Evolutionary conservation across 352 stramenopile genomes (phyloP).

Genomic region (Pythium rhizo-oryzae): DNA sequence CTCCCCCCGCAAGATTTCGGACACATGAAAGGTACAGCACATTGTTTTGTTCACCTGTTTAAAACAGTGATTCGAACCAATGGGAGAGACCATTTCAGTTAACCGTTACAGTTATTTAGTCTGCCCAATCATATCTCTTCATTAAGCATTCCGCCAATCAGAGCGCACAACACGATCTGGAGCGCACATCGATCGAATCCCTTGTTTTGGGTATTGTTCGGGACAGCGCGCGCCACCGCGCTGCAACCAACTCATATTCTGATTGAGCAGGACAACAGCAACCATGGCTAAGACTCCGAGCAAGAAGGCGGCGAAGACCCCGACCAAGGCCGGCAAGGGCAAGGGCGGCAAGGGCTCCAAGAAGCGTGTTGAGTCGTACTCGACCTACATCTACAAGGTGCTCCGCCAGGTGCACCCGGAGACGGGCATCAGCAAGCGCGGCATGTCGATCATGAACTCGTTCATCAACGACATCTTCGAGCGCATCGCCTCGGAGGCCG

Average conservation of each 20-base stretch:
- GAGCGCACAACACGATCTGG: neutral
- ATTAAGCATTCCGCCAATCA: conserved; percentile 19
- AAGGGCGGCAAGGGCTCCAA: conserved; percentile 79
- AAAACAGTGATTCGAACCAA: conserved; percentile 16
- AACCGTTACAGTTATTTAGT: neutral
- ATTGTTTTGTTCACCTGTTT: conserved; percentile 7
- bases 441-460: conserved; percentile 99
- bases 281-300: conserved; percentile 96
- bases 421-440: conserved; percentile 97
- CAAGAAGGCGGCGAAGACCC: conserved; percentile 92
- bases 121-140: neutral
- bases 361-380: conserved; percentile 91
- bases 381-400: conserved; percentile 94
- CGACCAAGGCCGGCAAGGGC: conserved; percentile 67
- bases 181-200: conserved; percentile 16
- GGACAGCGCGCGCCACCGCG: conserved; percentile 88
- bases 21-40: conserved; percentile 24
- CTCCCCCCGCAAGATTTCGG: conserved; percentile 31
- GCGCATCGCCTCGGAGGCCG: conserved; percentile 95
- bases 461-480: conserved; percentile 99
- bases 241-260: conserved; percentile 96
- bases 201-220: neutral
- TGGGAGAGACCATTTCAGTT: neutral
- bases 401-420: conserved; percentile 96
- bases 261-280: conserved; percentile 79